Conservation (phyloP, 352 stramenopile species). For the Globisporangium barbulae region DNA sequence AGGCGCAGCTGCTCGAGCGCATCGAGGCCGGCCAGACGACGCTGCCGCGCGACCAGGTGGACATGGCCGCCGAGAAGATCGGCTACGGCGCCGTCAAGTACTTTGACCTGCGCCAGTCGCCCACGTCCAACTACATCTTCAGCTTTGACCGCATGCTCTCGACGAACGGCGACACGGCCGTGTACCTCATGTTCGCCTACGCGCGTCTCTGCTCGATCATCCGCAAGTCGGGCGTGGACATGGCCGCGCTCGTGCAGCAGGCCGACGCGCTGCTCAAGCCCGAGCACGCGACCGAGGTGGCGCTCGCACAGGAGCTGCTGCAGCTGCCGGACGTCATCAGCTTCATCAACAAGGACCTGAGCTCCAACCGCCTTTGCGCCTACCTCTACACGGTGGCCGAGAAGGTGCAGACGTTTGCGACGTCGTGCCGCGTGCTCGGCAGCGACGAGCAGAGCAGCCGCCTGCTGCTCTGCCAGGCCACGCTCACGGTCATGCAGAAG, state of each 20-base stretch:
- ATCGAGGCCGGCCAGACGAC: conserved; percentile 90
- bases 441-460: conserved; percentile 94
- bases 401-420: conserved; percentile 98
- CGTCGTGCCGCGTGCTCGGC: conserved; percentile 96
- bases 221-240: conserved; percentile 90
- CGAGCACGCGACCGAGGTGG: conserved; percentile 84
- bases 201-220: conserved; percentile 98
- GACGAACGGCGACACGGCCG: conserved; percentile 98
- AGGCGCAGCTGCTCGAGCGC: conserved; percentile 89
- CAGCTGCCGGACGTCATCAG: conserved; percentile 95
- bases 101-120: conserved; percentile 98
- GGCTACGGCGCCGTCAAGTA: conserved; percentile 99
- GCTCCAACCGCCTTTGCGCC: conserved; percentile 97
- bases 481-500: conserved; percentile 93
- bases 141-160: conserved; percentile 99
- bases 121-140: conserved; percentile 98
- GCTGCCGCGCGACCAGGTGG: conserved; percentile 89
- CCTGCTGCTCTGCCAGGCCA: conserved; percentile 95
- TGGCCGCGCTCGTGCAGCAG: conserved; percentile 59
- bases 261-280: conserved; percentile 58
- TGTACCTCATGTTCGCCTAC: conserved; percentile 99
- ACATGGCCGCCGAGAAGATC: conserved; percentile 92
- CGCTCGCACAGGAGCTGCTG: conserved; percentile 93
- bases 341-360: conserved; percentile 94
- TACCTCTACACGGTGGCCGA: conserved; percentile 97